Percentiles rank a stretch among this genome's conserved stretches.
phyloP scores from a whole-genome alignment of 176 grass and related monocot species.

The Musa beccarii region DNA sequence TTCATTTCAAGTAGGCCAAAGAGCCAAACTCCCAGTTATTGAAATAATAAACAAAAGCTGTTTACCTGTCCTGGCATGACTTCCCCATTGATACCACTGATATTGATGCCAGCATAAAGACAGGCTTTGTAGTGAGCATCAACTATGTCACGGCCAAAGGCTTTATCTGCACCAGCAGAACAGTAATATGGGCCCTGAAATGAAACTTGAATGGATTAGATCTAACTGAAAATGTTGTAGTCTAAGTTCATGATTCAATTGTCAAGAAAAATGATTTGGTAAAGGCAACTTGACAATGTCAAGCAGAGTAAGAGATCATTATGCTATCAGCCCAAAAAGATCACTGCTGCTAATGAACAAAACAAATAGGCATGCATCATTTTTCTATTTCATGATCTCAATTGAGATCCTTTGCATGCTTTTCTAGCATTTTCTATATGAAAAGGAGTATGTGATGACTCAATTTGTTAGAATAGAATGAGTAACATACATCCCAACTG shows the following conservation, averaged over 20 bases:
- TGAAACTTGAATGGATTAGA: background rate
- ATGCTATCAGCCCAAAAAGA: background rate
- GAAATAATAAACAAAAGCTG: background rate
- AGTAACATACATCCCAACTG: no score
- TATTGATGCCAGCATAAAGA: slow-evolving; percentile 79
- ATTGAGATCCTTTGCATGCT: background rate
- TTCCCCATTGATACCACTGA: slow-evolving; percentile 95
- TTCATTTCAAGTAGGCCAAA: slow-evolving; percentile 5
- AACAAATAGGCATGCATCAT: background rate
- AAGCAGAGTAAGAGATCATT: background rate
- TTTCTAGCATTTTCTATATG: background rate
- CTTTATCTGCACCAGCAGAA: slow-evolving; percentile 59
- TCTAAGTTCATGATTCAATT: background rate
- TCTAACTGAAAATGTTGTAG: background rate
- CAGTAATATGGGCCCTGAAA: slow-evolving; percentile 94
- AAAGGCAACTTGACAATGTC: background rate
- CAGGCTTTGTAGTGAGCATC: slow-evolving; percentile 95
- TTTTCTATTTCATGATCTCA: background rate
- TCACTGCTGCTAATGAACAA: background rate
- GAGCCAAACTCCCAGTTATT: background rate
- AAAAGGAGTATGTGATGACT: background rate
- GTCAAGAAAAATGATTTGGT: background rate
- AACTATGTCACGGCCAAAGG: slow-evolving; percentile 92
- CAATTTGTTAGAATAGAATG: background rate
- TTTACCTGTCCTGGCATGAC: slow-evolving; percentile 95